phyloP scores from a whole-genome alignment of 2,329 filamentous ascomycete species.

The Zymoseptoria tritici region DNA sequence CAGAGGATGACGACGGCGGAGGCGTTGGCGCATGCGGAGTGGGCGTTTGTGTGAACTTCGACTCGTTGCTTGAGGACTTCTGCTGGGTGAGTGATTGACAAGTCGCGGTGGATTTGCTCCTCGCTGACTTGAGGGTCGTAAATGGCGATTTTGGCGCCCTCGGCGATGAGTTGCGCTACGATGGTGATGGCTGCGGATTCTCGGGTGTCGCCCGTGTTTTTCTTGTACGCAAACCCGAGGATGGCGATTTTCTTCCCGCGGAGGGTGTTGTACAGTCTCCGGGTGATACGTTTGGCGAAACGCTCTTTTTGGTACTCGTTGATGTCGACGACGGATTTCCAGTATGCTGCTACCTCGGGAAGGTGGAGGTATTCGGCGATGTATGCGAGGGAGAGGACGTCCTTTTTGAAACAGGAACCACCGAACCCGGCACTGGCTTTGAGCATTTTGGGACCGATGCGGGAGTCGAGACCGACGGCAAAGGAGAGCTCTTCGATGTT shows the following conservation, averaged over 20 bases:
- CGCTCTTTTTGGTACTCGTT: slow-evolving; percentile 68
- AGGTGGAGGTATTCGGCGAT: slow-evolving; percentile 63
- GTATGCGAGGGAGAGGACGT: slow-evolving; percentile 66
- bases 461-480: slow-evolving; percentile 58
- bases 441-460: slow-evolving; percentile 66
- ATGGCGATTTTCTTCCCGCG: slow-evolving; percentile 63
- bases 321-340: slow-evolving; percentile 65
- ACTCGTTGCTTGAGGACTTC: slow-evolving; percentile 24
- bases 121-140: slow-evolving; percentile 52
- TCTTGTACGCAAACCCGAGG: slow-evolving; percentile 73
- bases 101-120: slow-evolving; percentile 29
- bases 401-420: slow-evolving; percentile 76
- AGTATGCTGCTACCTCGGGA: slow-evolving; percentile 66
- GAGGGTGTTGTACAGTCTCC: slow-evolving; percentile 60
- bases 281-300: slow-evolving; percentile 60
- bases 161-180: slow-evolving; percentile 57
- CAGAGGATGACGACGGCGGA: slow-evolving; percentile 30
- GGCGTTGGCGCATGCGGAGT: slow-evolving; percentile 28
- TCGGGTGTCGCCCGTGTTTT: slow-evolving; percentile 67
- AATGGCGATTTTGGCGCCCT: slow-evolving; percentile 57
- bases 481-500: slow-evolving; percentile 65
- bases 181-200: slow-evolving; percentile 64
- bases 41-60: slow-evolving; percentile 24
- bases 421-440: slow-evolving; percentile 72
- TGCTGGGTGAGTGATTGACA: slow-evolving; percentile 18